phyloP scores from a whole-genome alignment of 2,329 filamentous ascomycete species.

The Apiospora hydei region DNA sequence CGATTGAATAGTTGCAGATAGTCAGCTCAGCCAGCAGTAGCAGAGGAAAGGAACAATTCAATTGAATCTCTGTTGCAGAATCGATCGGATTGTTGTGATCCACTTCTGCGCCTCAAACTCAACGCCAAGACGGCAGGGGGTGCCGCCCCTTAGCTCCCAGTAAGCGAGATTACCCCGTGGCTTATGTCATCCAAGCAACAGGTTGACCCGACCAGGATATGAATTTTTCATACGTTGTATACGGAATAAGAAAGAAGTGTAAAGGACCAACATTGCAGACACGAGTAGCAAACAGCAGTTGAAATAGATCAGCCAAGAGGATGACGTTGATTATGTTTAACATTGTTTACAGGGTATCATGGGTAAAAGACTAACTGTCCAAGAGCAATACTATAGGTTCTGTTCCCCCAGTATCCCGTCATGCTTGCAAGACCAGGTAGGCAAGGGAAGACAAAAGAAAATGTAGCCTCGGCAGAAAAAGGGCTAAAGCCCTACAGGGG shows the following conservation, averaged over 20 bases:
- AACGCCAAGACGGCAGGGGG: not conserved
- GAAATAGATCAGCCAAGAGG: too few relatives aligned
- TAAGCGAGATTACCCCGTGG: conserved; percentile 6
- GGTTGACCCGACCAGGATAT: not conserved
- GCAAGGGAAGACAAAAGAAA: not conserved
- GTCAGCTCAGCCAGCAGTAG: not conserved
- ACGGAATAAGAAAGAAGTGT: not conserved
- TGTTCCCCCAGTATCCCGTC: not conserved
- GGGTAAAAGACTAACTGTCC: not conserved
- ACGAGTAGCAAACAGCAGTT: not conserved
- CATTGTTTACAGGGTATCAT: conserved; percentile 10
- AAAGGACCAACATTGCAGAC: not conserved
- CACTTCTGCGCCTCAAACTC: not conserved
- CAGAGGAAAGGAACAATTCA: not conserved
- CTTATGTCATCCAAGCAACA: not conserved
- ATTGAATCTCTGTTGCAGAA: not conserved
- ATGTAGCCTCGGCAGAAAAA: not conserved
- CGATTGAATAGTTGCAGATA: not conserved
- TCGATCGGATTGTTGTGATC: not conserved
- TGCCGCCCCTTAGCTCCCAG: not conserved
- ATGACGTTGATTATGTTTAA: not conserved
- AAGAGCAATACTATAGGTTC: not conserved
- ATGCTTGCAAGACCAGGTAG: not conserved
- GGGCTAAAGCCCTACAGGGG: not conserved
- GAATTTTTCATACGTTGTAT: not conserved